phyloP scores from a whole-genome alignment of 176 grass and related monocot genomes.

The Oryza punctata region DNA sequence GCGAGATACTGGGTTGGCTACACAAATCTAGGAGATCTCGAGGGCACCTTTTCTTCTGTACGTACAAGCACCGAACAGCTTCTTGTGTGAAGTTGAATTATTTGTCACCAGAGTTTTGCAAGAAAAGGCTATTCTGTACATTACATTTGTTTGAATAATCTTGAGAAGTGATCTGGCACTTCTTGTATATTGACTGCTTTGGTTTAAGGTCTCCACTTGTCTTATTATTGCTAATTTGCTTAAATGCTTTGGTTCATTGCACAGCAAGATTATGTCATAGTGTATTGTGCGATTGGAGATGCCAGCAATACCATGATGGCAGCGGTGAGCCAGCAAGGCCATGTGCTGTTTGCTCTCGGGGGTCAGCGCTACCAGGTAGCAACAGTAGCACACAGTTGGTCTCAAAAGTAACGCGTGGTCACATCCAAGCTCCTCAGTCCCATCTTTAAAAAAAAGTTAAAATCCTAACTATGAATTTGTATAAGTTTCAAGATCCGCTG shows the following conservation, averaged over 20 bases:
- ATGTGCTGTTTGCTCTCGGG: background rate
- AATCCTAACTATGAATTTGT: too few species aligned
- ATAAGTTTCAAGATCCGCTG: too few species aligned
- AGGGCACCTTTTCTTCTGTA: background rate
- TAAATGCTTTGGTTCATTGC: background rate
- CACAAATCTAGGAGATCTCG: slow-evolving; percentile 28
- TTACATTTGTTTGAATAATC: background rate
- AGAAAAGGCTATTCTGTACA: slow-evolving; percentile 15
- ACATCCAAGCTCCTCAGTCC: background rate
- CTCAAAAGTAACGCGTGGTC: background rate
- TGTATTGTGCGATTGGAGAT: background rate
- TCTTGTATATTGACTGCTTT: slow-evolving; percentile 1
- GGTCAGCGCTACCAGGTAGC: background rate
- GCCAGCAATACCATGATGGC: too few species aligned
- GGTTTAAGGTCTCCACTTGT: background rate
- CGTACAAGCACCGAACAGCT: background rate
- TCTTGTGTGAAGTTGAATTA: slow-evolving; percentile 14
- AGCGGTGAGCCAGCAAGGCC: background rate
- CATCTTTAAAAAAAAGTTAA: too few species aligned
- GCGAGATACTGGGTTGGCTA: background rate
- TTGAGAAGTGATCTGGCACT: background rate
- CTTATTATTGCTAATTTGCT: background rate
- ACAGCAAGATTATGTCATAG: background rate
- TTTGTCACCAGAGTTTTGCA: slow-evolving; percentile 24
- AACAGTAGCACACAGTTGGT: background rate